Conservation (phyloP, 768 basidiomycete genomes). For the Russula earlei region DNA sequence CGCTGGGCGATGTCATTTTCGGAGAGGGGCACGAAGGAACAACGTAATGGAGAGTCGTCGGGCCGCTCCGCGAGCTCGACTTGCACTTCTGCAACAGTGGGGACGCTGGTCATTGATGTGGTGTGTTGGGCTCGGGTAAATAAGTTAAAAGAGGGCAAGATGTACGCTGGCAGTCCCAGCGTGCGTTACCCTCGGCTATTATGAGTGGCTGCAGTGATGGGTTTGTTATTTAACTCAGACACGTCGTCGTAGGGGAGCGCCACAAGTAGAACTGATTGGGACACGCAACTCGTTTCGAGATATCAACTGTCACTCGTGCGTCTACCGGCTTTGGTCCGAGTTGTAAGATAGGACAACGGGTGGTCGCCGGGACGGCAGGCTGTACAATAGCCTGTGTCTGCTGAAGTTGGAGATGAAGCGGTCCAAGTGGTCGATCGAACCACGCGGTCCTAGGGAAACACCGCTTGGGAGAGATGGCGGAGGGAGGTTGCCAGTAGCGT, state of each 20-base stretch:
- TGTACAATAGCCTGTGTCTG: neutral
- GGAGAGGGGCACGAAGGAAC: slow-evolving; percentile 16
- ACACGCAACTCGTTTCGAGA: neutral
- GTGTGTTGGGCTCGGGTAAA: neutral
- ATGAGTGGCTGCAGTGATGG: neutral
- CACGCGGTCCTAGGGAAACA: neutral
- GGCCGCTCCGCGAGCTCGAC: slow-evolving; percentile 17
- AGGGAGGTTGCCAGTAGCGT: neutral
- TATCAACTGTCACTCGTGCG: neutral
- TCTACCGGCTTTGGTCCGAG: neutral
- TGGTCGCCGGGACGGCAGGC: no score
- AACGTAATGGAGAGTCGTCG: slow-evolving; percentile 12
- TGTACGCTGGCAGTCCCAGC: neutral
- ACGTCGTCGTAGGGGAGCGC: slow-evolving; percentile 4
- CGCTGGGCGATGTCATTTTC: slow-evolving; percentile 11
- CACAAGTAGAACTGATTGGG: slow-evolving; percentile 1
- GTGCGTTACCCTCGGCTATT: neutral
- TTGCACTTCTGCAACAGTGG: slow-evolving; percentile 8
- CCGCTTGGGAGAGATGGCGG: neutral
- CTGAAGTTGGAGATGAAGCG: neutral
- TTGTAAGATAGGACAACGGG: no score
- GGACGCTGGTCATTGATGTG: neutral
- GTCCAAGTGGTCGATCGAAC: neutral
- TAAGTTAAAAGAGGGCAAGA: neutral
- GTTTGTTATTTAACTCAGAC: neutral